These are phyloP conservation scores for Calonectria naviculata DNA, from an alignment of 2,329 filamentous ascomycete genomes.

Conservation along the genomic window DNA sequence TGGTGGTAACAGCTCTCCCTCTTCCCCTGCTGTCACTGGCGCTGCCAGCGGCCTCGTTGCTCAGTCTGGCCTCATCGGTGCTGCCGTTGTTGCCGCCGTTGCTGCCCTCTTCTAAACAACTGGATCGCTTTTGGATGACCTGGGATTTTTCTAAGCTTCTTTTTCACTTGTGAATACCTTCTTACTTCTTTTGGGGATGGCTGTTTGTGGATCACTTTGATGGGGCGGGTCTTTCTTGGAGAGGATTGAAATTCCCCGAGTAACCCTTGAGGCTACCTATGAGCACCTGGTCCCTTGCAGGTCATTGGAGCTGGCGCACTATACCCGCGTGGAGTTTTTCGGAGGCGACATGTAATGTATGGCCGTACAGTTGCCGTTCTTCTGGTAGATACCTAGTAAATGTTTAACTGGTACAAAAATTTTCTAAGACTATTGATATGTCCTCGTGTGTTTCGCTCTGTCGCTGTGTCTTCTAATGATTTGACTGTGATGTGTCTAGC, in stretches of 20 bases:
- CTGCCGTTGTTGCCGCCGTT: constrained; percentile 52
- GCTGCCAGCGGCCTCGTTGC: constrained; percentile 50
- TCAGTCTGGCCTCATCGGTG: constrained; percentile 53
- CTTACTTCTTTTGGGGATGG: constrained; percentile 42
- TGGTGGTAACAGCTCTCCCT: constrained; percentile 18
- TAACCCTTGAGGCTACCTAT: constrained; percentile 30
- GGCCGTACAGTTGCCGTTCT: constrained; percentile 23
- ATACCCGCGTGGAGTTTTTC: constrained; percentile 40
- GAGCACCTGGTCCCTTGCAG: constrained; percentile 37
- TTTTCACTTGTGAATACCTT: constrained; percentile 37
- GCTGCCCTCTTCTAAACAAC: constrained; percentile 48
- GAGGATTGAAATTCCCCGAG: constrained; percentile 22
- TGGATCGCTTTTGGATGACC: constrained; percentile 12
- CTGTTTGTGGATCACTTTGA: constrained; percentile 41
- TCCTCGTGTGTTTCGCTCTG: neutral
- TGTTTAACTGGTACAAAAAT: constrained; percentile 25
- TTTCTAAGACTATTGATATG: neutral
- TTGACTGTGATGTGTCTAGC: neutral
- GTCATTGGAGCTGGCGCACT: constrained; percentile 39
- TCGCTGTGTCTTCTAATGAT: neutral
- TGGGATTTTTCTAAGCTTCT: constrained; percentile 21
- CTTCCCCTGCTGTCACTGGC: constrained; percentile 35
- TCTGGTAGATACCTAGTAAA: constrained; percentile 32
- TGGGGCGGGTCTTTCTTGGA: constrained; percentile 25
- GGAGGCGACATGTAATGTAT: constrained; percentile 29